Evolutionary conservation across 2,329 filamentous ascomycete genomes (phyloP), one percentile per base, ranked within the genome.

Genomic region (Fusarium odoratissimum): DNA sequence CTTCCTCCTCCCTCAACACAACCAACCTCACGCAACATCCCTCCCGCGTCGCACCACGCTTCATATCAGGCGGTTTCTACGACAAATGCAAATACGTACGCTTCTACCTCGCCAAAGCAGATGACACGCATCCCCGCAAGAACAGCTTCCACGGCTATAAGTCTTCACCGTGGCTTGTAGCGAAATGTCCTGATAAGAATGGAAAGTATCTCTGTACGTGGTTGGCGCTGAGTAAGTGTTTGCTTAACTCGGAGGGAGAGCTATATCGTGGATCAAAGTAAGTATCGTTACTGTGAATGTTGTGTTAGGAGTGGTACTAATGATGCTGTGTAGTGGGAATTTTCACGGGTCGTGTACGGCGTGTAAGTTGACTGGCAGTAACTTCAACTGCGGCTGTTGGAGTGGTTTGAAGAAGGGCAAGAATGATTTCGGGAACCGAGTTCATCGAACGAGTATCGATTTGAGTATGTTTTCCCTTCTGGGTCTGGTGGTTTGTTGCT

Each of bases 141-240:
- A 30, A 25, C 52, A 21, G 52, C 19, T 25, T 45, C 23, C 45
- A 58, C 3, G 69, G 63, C 0, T 76, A 65, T 33, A 48, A 67
- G 14, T 60, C 69, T 13, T 72, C 74, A 0, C 74, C 74, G 0
- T 48, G 62, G 46, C 67, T 75, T 2, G 63, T 71, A 0, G 74
- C 74, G 0, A 49, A 66, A 0, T 76, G 74, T 31, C 60, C 54
- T 1, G 65, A 68, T 19, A 51, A 69, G 10, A 52, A 69, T 1
- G 66, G 74, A 5, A 60, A 72, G 7, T 54, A 61, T 33, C 23
- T 44, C 8, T 76, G 74, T 28, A 72, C 67, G 12, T 68, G 54
- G 55, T 48, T 76, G n/a, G 35, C 64, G 23, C 40, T 76, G 19
- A 69, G 70, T 11, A 59, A 68, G 9, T 76, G 74, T 11, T 42